These are phyloP conservation scores for Coemansia sp. DNA, from an alignment of 192 early-diverging fungal species.

Conservation along the genomic window DNA sequence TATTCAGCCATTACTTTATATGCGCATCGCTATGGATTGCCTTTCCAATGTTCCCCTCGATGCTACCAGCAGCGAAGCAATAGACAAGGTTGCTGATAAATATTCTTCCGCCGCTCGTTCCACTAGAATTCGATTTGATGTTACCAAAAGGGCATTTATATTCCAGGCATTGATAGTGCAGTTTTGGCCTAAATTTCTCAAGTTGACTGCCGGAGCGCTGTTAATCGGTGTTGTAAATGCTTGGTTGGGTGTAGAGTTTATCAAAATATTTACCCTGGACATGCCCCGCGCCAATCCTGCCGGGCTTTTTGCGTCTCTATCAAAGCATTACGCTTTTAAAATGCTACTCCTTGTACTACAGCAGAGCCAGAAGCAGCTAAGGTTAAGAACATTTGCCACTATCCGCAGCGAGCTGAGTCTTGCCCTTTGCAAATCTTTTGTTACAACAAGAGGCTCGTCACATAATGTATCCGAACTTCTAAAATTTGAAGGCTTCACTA, in stretches of 20 bases:
- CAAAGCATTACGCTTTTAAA: not conserved
- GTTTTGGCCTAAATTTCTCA: not conserved
- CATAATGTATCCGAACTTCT: slow-evolving; percentile 9
- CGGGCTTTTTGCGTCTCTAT: not conserved
- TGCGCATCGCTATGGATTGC: not conserved
- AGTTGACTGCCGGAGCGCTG: slow-evolving; percentile 3
- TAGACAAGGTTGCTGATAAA: not conserved
- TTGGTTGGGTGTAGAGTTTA: slow-evolving; percentile 15
- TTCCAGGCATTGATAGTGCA: slow-evolving; percentile 4
- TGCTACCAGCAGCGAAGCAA: not conserved
- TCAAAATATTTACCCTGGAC: slow-evolving; percentile 10
- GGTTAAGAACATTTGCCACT: not conserved
- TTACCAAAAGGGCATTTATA: slow-evolving; percentile 6
- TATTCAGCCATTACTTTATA: not conserved
- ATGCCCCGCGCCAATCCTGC: not conserved
- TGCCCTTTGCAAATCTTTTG: slow-evolving; percentile 11
- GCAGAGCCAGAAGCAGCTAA: not conserved
- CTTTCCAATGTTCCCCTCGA: not conserved
- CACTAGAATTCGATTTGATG: not conserved
- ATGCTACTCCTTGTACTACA: slow-evolving; percentile 7
- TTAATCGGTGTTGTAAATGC: slow-evolving; percentile 8
- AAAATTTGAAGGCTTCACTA: not conserved
- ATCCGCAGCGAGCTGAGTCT: slow-evolving; percentile 13
- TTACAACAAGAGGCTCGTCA: slow-evolving; percentile 7
- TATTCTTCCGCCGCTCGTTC: not conserved